Base-by-base conservation (phyloP, 257 asterid species). In the Rauvolfia tetraphylla region DNA sequence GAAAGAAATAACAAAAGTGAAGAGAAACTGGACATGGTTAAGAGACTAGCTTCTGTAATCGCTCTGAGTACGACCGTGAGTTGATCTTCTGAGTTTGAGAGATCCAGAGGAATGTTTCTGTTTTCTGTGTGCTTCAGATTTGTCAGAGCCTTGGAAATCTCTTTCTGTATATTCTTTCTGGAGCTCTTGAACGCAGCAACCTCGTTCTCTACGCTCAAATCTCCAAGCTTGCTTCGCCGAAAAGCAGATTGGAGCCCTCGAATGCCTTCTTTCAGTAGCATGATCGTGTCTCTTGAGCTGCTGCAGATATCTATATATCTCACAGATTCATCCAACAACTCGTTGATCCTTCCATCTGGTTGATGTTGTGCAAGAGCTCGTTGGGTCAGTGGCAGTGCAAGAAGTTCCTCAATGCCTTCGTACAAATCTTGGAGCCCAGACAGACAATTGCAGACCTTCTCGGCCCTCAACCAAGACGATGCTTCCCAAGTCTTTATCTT, bases 151-250 rank as follows among this genome's bases (percentile, higher is more conserved):
- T 38, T 81, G 18, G 79, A 72, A 14, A 81, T 78, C 29, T 81
- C 83, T 85, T 84, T 84, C 5, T 72, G 83, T 10, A 77, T 31
- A 4, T 31, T 74, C 49, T 76, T 84, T 41, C 85, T 78, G 18
- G 81, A 81, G 57, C 46, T 31, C 39, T 54, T n/a, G 8, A 81
- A 81, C 17, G 20, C 75, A 23, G 48, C 25, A 17, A 81, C 56
- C 13, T 56, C 78, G 0, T 51, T 76, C 25, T 75, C 84, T 31
- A 76, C 69, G 65, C 73, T 77, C 34, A 71, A 48, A 41, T 82
- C 86, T 25, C 86, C 80, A 0, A 44, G 66, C 78, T 84, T 84
- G 74, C 81, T 81, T 71, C 88, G 70, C 18, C 88, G 57, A n/a
- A 84, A 67, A 31, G 82, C 70, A 0, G 88, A 84, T 48, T 82